Evolutionary conservation across 2,329 filamentous ascomycete species (phyloP), one percentile per base, ranked within the genome.

Genomic region (Pestalotiopsis sp.): DNA sequence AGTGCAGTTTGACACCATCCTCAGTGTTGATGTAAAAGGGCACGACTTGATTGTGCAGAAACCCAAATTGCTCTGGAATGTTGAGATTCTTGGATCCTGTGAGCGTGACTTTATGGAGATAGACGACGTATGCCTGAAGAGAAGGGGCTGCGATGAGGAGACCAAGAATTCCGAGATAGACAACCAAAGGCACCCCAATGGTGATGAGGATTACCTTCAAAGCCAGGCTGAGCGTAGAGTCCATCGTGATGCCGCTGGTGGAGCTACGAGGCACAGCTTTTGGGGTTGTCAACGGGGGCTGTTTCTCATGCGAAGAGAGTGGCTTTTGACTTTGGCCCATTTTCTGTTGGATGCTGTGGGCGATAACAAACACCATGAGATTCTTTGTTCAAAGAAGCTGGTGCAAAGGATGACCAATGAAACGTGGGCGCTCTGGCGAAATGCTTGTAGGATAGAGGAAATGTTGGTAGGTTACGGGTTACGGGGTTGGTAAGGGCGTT

Each of bases 21-120:
- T 85, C 80, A 0, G 92, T 93, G 2, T 78, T 79, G 52, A 94
- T 79, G 64, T 86, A 87, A 76, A 95, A 94, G 0, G 92, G 90
- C 17, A 90, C 91, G 1, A 93, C 89, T 80, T 95, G 92, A 69
- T 91, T 90, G 73, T 86, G 89, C 38, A 90, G 83, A 75, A 94
- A 94, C 0, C 92, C 92, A 79, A 90, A 93, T 66, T 87, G 85
- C 75, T 93, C 91, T 0, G 91, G 90, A 57, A 88, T 81, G 67
- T 88, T 86, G 58, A 92, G 78, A 75, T 93, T 87, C 69, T 90
- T 83, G 71, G 83, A 85, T 85, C 86, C 88, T 17, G 87, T 89
- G 74, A 87, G 80, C 5, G 83, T 83, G 6, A 89, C 77, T 2
- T 79, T 78, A 72, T 90, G 83, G 1, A 90, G 81, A 72, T 89